Evolutionary conservation across 2,329 filamentous ascomycete genomes (phyloP).

Genomic region (Aspergillus puulaauensis): DNA sequence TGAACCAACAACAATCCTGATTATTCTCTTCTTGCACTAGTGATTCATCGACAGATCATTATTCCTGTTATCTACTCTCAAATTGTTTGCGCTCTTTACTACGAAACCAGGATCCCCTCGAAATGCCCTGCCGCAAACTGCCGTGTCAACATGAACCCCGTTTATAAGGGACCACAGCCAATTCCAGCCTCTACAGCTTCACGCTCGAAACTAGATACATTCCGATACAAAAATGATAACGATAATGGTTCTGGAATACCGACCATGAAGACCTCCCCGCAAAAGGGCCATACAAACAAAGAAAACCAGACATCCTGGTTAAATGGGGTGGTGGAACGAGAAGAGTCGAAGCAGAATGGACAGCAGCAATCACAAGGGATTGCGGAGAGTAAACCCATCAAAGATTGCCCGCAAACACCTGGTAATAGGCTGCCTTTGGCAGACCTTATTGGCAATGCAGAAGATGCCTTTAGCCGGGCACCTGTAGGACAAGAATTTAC

Average conservation of each 20-base stretch:
- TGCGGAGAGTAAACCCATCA: conserved; percentile 28
- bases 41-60: not conserved
- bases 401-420: conserved; percentile 57
- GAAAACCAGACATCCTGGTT: conserved; percentile 44
- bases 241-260: conserved; percentile 20
- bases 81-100: not conserved
- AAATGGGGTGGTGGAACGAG: conserved; percentile 32
- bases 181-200: conserved; percentile 51
- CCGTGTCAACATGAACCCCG: conserved; percentile 17
- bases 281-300: conserved; percentile 40
- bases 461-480: conserved; percentile 53
- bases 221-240: conserved; percentile 48
- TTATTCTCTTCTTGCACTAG: not conserved
- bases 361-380: conserved; percentile 19
- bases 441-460: conserved; percentile 61
- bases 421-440: conserved; percentile 59
- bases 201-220: conserved; percentile 55
- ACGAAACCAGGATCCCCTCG: conserved; percentile 13
- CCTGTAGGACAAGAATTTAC: conserved; percentile 48
- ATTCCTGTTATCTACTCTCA: not conserved
- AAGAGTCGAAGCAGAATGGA: conserved; percentile 19
- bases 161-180: conserved; percentile 25
- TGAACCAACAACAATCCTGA: not conserved
- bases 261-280: conserved; percentile 22
- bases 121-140: conserved; percentile 26